Conservation (phyloP, 2,329 filamentous ascomycete species). For the Aspergillus pseudoviridinutans region DNA sequence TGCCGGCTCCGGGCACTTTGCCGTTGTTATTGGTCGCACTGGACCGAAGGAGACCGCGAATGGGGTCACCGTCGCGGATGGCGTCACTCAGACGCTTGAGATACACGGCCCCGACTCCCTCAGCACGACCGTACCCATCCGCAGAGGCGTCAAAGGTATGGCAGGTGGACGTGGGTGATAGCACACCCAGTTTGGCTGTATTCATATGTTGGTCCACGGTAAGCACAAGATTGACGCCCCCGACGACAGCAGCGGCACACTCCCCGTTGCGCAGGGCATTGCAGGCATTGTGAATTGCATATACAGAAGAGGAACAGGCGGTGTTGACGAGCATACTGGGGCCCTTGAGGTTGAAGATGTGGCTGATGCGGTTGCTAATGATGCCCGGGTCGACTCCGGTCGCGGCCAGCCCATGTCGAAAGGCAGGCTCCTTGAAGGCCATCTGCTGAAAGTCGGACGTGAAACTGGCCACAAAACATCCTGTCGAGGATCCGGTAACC, state of each 20-base stretch:
- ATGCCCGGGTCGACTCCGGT: slow-evolving; percentile 14
- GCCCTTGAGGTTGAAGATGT: slow-evolving; percentile 37
- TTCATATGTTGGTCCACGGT: slow-evolving; percentile 16
- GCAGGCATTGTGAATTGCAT: slow-evolving; percentile 38
- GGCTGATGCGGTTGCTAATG: slow-evolving; percentile 24
- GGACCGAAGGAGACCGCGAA: slow-evolving; percentile 15
- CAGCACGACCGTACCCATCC: slow-evolving; percentile 35
- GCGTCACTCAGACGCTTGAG: slow-evolving; percentile 31
- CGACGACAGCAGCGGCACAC: slow-evolving; percentile 17
- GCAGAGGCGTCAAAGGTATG: slow-evolving; percentile 33
- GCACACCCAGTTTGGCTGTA: slow-evolving; percentile 27
- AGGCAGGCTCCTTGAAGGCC: slow-evolving; percentile 9
- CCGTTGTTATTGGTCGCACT: slow-evolving; percentile 14
- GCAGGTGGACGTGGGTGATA: slow-evolving; percentile 33
- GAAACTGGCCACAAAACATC: slow-evolving; percentile 14
- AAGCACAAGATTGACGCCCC: slow-evolving; percentile 21
- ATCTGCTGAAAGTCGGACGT: slow-evolving; percentile 16
- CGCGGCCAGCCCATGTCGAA: slow-evolving; percentile 5
- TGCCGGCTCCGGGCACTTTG: slow-evolving; percentile 7
- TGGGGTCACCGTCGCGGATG: slow-evolving; percentile 16
- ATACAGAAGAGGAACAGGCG: slow-evolving; percentile 38
- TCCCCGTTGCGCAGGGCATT: slow-evolving; percentile 19
- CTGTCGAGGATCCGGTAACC: slow-evolving; percentile 15
- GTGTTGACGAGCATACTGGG: slow-evolving; percentile 28
- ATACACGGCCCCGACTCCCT: slow-evolving; percentile 29